These are phyloP conservation scores for Calonectria ilicicola DNA, from an alignment of 2,329 filamentous ascomycete genomes.

Conservation along the genomic window DNA sequence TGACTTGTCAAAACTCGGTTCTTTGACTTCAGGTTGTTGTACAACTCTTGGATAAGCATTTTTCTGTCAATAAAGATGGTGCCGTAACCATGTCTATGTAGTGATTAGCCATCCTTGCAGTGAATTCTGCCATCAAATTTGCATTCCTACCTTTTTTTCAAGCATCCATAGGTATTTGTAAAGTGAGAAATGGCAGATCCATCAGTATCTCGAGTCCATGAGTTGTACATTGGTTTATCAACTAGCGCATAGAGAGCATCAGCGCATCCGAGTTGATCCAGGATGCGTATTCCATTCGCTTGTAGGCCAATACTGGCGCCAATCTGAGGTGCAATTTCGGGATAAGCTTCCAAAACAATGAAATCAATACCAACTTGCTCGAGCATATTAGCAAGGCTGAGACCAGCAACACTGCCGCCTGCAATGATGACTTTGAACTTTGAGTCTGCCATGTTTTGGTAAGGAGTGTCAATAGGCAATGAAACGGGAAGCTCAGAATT, in stretches of 20 bases:
- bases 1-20: background rate
- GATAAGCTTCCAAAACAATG: background rate
- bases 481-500: background rate
- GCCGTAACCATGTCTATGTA: background rate
- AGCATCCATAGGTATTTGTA: background rate
- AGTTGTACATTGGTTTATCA: background rate
- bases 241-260: background rate
- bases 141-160: background rate
- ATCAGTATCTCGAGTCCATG: background rate
- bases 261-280: background rate
- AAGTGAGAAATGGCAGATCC: background rate
- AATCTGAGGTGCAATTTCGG: background rate
- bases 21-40: background rate
- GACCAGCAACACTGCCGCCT: background rate
- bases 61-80: background rate
- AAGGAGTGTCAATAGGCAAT: too few species aligned
- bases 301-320: background rate
- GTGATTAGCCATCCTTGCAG: too few species aligned
- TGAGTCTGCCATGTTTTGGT: background rate
- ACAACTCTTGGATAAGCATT: background rate
- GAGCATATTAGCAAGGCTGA: background rate
- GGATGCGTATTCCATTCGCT: background rate
- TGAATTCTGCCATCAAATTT: rapidly evolving
- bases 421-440: background rate
- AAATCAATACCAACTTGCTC: background rate